Conservation (phyloP, 1,284 basidiomycete species). For the Papiliotrema fonsecae region DNA sequence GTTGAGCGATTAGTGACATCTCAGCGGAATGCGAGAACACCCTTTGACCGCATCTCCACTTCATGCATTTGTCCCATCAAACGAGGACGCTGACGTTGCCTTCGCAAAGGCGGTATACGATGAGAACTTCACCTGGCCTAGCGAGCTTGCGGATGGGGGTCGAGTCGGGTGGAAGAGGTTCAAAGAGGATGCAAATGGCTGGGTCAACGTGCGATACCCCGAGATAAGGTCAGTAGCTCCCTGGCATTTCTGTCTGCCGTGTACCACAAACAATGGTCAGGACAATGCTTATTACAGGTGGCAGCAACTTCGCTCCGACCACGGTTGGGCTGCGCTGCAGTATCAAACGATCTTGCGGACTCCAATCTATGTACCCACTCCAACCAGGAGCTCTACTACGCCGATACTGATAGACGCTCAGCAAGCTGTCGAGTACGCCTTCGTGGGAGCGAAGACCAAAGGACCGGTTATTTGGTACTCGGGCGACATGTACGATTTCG, state of each 20-base stretch:
- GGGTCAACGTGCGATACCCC: conserved; percentile 28
- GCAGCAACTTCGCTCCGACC: conserved; percentile 39
- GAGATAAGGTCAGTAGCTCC: conserved; percentile 24
- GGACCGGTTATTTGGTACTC: conserved; percentile 27
- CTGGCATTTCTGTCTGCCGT: not conserved
- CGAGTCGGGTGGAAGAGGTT: conserved; percentile 32
- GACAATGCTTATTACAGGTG: conserved; percentile 20
- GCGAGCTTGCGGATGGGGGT: conserved; percentile 31
- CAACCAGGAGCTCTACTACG: not conserved
- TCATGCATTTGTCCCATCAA: conserved; percentile 18
- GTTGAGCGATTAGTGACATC: not conserved
- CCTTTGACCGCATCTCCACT: conserved; percentile 34
- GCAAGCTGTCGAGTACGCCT: conserved; percentile 39
- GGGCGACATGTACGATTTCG: conserved; percentile 44
- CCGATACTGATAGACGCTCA: conserved; percentile 32
- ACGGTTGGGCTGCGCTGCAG: conserved; percentile 45
- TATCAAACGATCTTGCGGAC: conserved; percentile 33
- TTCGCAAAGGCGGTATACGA: conserved; percentile 26
- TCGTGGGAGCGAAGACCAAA: conserved; percentile 18
- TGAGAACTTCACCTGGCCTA: conserved; percentile 27
- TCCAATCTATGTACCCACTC: conserved; percentile 12
- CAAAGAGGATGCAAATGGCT: conserved; percentile 21
- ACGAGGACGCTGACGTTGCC: conserved; percentile 22
- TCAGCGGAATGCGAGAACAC: conserved; percentile 44
- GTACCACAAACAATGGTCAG: not conserved